These are phyloP conservation scores for Gossypium davidsonii DNA, from an alignment of 441 rosid species.

Conservation along the genomic window DNA sequence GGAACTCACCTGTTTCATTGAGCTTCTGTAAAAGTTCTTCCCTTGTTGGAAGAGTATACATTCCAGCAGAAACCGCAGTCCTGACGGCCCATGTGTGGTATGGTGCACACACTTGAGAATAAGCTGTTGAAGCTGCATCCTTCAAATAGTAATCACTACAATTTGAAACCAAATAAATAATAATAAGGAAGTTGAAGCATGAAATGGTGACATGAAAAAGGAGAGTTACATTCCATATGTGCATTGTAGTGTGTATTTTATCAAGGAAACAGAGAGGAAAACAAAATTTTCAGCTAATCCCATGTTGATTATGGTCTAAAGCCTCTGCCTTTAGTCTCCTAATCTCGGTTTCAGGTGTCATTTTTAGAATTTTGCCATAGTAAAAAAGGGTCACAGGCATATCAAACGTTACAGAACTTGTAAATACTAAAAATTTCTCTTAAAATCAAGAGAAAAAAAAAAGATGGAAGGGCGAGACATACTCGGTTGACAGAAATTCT, in stretches of 20 bases:
- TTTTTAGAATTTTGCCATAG: background rate
- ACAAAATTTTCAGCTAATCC: background rate
- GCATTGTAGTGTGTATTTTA: background rate
- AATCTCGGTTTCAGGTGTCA: background rate
- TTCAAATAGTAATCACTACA: conserved; percentile 54
- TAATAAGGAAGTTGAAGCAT: background rate
- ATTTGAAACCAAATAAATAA: background rate
- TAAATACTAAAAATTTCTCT: background rate
- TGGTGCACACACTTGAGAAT: conserved; percentile 80
- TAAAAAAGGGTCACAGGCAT: background rate
- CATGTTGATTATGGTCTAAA: background rate
- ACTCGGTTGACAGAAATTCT: conserved; percentile 61
- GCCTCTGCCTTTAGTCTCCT: background rate
- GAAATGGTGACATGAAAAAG: background rate
- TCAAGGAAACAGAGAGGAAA: too few relatives aligned
- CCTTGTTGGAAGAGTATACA: conserved; percentile 83
- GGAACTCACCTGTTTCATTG: conserved; percentile 57
- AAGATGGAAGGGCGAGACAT: conserved; percentile 6
- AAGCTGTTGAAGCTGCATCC: conserved; percentile 84
- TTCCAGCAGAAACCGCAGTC: conserved; percentile 87
- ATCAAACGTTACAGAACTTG: background rate
- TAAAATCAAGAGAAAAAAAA: background rate
- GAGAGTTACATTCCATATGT: background rate
- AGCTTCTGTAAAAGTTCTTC: conserved; percentile 71
- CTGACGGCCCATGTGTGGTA: conserved; percentile 82